Base-by-base conservation (phyloP, 495 filamentous ascomycete species). In the Neurospora sp. region DNA sequence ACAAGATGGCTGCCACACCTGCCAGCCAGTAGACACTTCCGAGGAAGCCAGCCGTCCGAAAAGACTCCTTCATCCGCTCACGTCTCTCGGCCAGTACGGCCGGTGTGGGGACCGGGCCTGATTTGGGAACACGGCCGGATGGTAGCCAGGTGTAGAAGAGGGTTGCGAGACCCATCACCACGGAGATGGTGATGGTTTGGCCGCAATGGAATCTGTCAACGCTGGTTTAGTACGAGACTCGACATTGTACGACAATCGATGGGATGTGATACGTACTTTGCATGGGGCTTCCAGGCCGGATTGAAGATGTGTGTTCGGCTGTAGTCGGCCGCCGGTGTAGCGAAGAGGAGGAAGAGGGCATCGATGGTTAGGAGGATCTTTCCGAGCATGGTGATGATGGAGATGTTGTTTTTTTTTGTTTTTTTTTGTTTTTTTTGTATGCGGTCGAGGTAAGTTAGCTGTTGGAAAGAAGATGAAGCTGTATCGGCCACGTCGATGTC, bases 221-320 rank as follows among this genome's bases (percentile, higher is more conserved):
- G 27, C 5, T 8, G 62, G 54, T 59, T 46, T 2, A 69, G 40
- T 62, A n/a, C n/a, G n/a, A n/a, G n/a, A n/a, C n/a, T n/a, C n/a
- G n/a, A n/a, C n/a, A n/a, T n/a, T n/a, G n/a, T n/a, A n/a, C n/a
- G n/a, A n/a, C n/a, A n/a, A n/a, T n/a, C n/a, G n/a, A n/a, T n/a
- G n/a, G n/a, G n/a, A n/a, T n/a, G n/a, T 48, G 54, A 62, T 37
- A 76, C 78, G 44, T 14, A 83, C 84, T 84, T 84, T 35, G 87
- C 88, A 77, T 89, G 88, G 0, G 87, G 87, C 10, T 83, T 80
- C 87, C 87, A 89, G 69, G 82, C 80, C 16, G 86, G 84, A 75
- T 89, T 89, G 69, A 84, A 83, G 73, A 89, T 82, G 77, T 89
- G 87, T 3, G 86, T 87, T 72, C 84, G 73, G 78, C 82, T 86